Evolutionary conservation across 106 monocot species (phyloP), one percentile per base, ranked within the genome.

Genomic region (Apostasia shenzhenica): DNA sequence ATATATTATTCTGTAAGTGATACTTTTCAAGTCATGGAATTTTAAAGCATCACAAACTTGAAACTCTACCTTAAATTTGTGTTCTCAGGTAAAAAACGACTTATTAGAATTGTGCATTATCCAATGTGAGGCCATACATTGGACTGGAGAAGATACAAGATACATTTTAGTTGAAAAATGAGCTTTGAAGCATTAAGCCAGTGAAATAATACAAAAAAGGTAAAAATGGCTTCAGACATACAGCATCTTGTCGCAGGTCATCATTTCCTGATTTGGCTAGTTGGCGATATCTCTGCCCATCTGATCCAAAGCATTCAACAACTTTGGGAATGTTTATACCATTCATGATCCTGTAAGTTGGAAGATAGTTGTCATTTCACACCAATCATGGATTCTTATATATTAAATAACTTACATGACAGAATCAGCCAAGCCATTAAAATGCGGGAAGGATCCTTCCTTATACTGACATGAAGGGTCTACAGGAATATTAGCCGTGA

Each of bases 241-340:
- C 97, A 77, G 97, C 97, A 99, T 99, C 97, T 85, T 99, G 92
- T 44, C 97, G 84, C 3, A 99, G 75, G 72, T 99, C 97, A 75
- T 99, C 97, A 80, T 99, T 99, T 70, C 97, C 97, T 80, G 97
- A 99, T 83, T 99, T 99, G 54, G 97, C 97, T 57, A 99, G 92
- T 70, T 99, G 97, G 48, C 92, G 92, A 70, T 99, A 99, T 78
- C 70, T 99, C 57, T 78, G 67, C 70, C 97, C 97, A 83, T 99
- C 92, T 57, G 97, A 99, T n/a, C 97, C 97, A 50, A 85, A 64
- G 65, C 97, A 99, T 55, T 99, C 97, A 11, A 92, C 74, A 40
- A 92, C 86, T 78, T 99, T 99, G 43, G 97, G 97, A 61, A 84
- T 83, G 80, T 99, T 99, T 72, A 99, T 92, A 39, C 97, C 97